A percentile compares a stretch with the other conserved stretches of the same genome.
phyloP scores from a whole-genome alignment of 495 filamentous ascomycete genomes.

The Collariella sp. region DNA sequence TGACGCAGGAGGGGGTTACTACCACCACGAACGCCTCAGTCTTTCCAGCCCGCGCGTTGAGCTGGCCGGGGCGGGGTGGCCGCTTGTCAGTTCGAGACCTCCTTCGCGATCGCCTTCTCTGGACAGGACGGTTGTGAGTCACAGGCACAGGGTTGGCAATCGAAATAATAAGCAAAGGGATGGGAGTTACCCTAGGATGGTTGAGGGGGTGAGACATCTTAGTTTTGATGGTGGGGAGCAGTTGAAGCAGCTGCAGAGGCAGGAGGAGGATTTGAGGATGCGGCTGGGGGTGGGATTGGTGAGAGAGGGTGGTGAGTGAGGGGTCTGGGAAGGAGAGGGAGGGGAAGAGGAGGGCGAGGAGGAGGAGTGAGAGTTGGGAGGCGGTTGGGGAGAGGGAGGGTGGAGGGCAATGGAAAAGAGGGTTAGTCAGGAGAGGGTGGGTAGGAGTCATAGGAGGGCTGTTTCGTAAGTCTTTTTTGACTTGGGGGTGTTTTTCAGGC shows the following conservation, averaged over 20 bases:
- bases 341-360: not conserved
- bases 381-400: not conserved
- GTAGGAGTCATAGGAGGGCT: not conserved
- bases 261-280: not conserved
- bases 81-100: not conserved
- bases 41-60: constrained; percentile 5
- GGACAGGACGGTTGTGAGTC: not conserved
- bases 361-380: constrained; percentile 14
- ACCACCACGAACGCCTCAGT: constrained; percentile 13
- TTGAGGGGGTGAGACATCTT: not conserved
- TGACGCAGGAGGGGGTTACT: constrained; percentile 4
- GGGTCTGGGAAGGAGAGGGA: not conserved
- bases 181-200: too few relatives aligned
- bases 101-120: not conserved
- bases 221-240: not conserved
- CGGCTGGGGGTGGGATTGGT: not conserved
- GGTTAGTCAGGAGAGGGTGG: not conserved
- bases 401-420: not conserved
- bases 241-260: not conserved
- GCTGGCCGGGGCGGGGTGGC: constrained; percentile 1
- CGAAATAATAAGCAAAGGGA: too few relatives aligned
- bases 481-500: not conserved
- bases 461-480: constrained; percentile 11
- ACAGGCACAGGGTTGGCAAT: too few relatives aligned
- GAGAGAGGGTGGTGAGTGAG: not conserved